Percentiles rank a stretch among this genome's conserved stretches.
Conservation (phyloP, 306 rosid species). For the Rosa persica region DNA sequence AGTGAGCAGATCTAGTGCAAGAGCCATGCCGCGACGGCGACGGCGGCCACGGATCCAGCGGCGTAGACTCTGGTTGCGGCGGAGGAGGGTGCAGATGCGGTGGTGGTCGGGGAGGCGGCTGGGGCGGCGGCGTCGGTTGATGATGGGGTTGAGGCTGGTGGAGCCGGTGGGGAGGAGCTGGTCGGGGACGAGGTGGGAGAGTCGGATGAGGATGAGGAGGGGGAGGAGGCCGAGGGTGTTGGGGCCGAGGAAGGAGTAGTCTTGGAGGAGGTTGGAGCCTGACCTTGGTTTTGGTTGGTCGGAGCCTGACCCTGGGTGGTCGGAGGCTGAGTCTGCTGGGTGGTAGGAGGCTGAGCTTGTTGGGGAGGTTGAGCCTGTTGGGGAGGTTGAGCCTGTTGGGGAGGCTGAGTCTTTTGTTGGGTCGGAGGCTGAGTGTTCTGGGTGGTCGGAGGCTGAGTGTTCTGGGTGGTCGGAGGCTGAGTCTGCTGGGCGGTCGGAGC, state of each 20-base stretch:
- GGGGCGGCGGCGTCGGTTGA: slow-evolving; percentile 10
- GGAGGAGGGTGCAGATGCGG: slow-evolving; percentile 18
- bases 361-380: background rate
- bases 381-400: background rate
- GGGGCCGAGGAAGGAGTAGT: too few relatives aligned
- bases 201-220: slow-evolving; percentile 25
- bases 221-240: background rate
- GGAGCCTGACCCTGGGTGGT: too few relatives aligned
- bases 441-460: background rate
- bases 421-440: background rate
- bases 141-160: slow-evolving; percentile 25
- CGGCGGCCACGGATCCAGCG: slow-evolving; percentile 48
- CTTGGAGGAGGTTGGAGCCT: slow-evolving; percentile 21
- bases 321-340: background rate
- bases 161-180: slow-evolving; percentile 9
- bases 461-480: background rate
- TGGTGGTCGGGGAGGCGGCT: background rate
- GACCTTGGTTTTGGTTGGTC: too few relatives aligned
- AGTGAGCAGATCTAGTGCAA: slow-evolving; percentile 47
- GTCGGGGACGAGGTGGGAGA: slow-evolving; percentile 32
- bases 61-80: slow-evolving; percentile 26
- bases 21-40: slow-evolving; percentile 34
- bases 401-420: background rate
- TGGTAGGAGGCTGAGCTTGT: background rate
- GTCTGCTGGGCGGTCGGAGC: background rate